Conservation (phyloP, 2,329 filamentous ascomycete species). For the Pseudogymnoascus pannorum region DNA sequence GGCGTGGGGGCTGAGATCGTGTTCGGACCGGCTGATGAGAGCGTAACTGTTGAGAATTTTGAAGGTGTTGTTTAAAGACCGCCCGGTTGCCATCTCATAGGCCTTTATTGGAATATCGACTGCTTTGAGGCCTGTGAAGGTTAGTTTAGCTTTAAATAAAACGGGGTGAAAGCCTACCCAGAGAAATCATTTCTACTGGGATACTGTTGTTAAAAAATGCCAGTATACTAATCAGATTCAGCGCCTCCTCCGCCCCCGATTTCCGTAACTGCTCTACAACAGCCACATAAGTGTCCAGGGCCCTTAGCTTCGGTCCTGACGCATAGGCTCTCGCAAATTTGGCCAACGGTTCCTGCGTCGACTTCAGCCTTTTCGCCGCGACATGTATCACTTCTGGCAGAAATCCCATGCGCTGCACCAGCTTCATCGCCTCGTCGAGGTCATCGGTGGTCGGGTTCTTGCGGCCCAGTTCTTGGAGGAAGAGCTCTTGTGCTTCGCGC, state of each 20-base stretch:
- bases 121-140: constrained; percentile 35
- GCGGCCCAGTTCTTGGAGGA: constrained; percentile 57
- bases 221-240: constrained; percentile 58
- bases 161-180: constrained; percentile 37
- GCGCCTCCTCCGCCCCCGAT: constrained; percentile 43
- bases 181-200: constrained; percentile 56
- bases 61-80: constrained; percentile 39
- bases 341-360: constrained; percentile 52
- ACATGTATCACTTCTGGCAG: constrained; percentile 63
- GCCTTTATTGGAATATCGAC: constrained; percentile 43
- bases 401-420: constrained; percentile 57
- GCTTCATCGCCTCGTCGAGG: constrained; percentile 47
- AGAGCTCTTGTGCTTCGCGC: constrained; percentile 50
- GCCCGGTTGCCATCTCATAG: constrained; percentile 27
- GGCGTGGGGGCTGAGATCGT: constrained; percentile 27
- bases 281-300: constrained; percentile 39
- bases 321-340: constrained; percentile 53
- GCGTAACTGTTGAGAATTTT: constrained; percentile 45
- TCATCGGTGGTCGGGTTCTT: constrained; percentile 49
- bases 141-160: constrained; percentile 7
- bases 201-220: constrained; percentile 59
- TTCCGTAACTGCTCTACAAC: constrained; percentile 43
- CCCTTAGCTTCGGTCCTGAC: constrained; percentile 46
- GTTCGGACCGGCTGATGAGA: constrained; percentile 44
- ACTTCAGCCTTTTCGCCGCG: constrained; percentile 53